Percentiles rank a stretch among this genome's conserved stretches.
Evolutionary conservation across 495 filamentous ascomycete genomes (phyloP).

Genomic region (Chaetomium cochliodes): DNA sequence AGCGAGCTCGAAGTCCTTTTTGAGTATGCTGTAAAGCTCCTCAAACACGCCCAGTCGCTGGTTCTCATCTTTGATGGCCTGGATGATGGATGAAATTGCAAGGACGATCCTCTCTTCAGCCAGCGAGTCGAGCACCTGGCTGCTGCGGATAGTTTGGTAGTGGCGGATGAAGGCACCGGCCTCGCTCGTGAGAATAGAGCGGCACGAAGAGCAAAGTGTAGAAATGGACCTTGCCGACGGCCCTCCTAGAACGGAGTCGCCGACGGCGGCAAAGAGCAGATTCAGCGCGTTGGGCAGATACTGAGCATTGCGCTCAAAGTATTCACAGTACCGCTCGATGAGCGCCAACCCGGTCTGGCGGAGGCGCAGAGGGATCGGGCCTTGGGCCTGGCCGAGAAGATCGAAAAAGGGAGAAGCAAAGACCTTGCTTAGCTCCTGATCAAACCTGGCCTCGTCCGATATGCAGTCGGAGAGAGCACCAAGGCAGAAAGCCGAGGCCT

Average conservation of each 20-base stretch:
- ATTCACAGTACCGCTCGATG: slow-evolving; percentile 75
- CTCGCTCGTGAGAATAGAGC: slow-evolving; percentile 65
- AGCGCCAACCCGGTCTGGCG: slow-evolving; percentile 74
- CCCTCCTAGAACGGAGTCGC: slow-evolving; percentile 61
- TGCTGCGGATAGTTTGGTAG: slow-evolving; percentile 62
- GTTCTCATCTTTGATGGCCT: slow-evolving; percentile 66
- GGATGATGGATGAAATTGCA: slow-evolving; percentile 80
- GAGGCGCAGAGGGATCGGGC: slow-evolving; percentile 62
- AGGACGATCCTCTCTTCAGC: slow-evolving; percentile 80
- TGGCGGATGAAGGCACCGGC: slow-evolving; percentile 74
- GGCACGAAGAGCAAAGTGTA: slow-evolving; percentile 77
- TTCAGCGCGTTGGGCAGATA: slow-evolving; percentile 73
- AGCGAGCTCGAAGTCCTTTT: slow-evolving; percentile 54
- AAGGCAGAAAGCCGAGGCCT: slow-evolving; percentile 78
- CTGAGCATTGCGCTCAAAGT: slow-evolving; percentile 71
- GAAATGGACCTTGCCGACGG: slow-evolving; percentile 79
- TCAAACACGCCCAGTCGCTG: slow-evolving; percentile 61
- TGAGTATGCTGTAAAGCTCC: slow-evolving; percentile 64
- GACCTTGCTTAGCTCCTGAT: slow-evolving; percentile 64
- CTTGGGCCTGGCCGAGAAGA: slow-evolving; percentile 49
- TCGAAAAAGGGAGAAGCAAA: slow-evolving; percentile 66
- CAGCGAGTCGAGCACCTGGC: slow-evolving; percentile 59
- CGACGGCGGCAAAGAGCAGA: slow-evolving; percentile 75
- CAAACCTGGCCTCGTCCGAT: slow-evolving; percentile 62
- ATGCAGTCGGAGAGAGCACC: slow-evolving; percentile 72